These are phyloP conservation scores for Eragrostis nindensis DNA, from an alignment of 176 grass and related monocot species.

Conservation along the genomic window DNA sequence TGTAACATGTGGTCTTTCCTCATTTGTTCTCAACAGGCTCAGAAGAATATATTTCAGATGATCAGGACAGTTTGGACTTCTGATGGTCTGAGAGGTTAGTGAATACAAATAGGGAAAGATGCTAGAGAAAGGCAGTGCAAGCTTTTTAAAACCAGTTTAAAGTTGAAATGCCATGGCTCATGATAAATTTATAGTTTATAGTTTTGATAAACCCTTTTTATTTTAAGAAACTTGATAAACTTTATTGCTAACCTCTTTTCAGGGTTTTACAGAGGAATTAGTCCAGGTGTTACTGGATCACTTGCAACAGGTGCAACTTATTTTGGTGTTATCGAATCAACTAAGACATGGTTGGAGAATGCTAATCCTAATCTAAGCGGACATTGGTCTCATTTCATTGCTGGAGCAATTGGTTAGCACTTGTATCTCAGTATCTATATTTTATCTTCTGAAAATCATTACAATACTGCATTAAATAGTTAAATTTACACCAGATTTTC, in stretches of 20 bases:
- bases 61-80: conserved; percentile 68
- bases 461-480: not conserved
- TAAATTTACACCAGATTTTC: too few species aligned
- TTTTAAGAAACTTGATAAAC: conserved; percentile 1
- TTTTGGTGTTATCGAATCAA: conserved; percentile 94
- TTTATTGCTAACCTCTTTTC: conserved; percentile 28
- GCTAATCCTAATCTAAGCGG: conserved; percentile 76
- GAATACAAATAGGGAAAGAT: conserved; percentile 19
- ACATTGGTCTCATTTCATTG: conserved; percentile 92
- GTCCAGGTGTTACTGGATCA: conserved; percentile 82
- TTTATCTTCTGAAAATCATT: conserved; percentile 2
- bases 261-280: conserved; percentile 90
- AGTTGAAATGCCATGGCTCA: not conserved
- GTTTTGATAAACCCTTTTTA: too few species aligned
- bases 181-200: not conserved
- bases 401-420: conserved; percentile 74
- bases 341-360: conserved; percentile 81
- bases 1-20: conserved; percentile 17
- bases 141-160: conserved; percentile 5
- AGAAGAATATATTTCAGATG: conserved; percentile 91
- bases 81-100: conserved; percentile 75
- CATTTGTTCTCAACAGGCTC: conserved; percentile 54
- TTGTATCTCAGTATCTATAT: conserved; percentile 9
- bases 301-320: conserved; percentile 89
- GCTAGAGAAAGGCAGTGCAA: not conserved